phyloP scores from a whole-genome alignment of 148 eudicot species.

The Amaranthus cruentus region DNA sequence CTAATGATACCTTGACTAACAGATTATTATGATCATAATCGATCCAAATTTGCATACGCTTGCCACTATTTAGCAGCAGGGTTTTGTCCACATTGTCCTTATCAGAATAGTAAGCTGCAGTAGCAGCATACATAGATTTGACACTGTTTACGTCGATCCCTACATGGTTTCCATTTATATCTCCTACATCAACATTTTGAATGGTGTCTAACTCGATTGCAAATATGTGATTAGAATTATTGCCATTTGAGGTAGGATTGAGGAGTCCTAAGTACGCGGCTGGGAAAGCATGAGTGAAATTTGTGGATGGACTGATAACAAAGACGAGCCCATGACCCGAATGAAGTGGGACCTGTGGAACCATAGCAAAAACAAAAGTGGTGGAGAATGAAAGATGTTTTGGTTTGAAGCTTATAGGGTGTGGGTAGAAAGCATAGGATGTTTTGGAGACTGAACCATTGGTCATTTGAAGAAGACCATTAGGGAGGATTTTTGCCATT shows the following conservation, averaged over 20 bases:
- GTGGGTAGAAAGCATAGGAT: constrained; percentile 27
- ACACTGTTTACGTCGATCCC: constrained; percentile 24
- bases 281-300: constrained; percentile 4
- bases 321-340: constrained; percentile 24
- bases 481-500: constrained; percentile 12
- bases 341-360: constrained; percentile 9
- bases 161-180: constrained; percentile 27
- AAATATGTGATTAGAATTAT: constrained; percentile 21
- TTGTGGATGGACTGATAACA: constrained; percentile 15
- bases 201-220: constrained; percentile 29
- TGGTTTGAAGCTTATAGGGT: constrained; percentile 14
- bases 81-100: constrained; percentile 11
- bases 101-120: constrained; percentile 23
- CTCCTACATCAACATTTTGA: neutral
- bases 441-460: constrained; percentile 1
- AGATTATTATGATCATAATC: constrained; percentile 20
- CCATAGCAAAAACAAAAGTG: constrained; percentile 24
- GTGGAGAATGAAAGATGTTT: constrained; percentile 20
- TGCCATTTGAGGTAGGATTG: constrained; percentile 14
- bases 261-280: constrained; percentile 21
- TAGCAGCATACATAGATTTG: constrained; percentile 7
- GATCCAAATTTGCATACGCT: constrained; percentile 21
- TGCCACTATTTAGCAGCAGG: constrained; percentile 15
- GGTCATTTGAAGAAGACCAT: constrained; percentile 22
- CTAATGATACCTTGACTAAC: constrained; percentile 18